Base-by-base conservation (phyloP, 148 eudicot genomes). In the Heliamphora exappendiculata region DNA sequence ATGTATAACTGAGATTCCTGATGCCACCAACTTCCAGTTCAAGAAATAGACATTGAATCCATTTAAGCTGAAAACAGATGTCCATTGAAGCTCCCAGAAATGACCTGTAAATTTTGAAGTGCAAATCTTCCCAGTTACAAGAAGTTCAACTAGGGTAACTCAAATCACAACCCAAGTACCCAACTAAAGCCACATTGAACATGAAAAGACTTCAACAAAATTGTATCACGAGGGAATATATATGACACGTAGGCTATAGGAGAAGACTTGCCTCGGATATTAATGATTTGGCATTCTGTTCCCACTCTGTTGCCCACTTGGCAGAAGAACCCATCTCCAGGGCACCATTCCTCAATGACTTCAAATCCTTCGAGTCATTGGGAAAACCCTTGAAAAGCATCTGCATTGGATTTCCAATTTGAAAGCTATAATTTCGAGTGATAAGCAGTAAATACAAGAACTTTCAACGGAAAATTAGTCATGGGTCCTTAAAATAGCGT, bases 381-480 rank as follows among this genome's bases (percentile, higher is more conserved):
- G 94, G 98, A 76, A 89, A 95, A 36, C 89, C 94, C 81, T 89
- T 91, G 67, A 95, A 92, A 69, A 95, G 90, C 92, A 91, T 89
- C 92, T 92, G 84, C 65, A 71, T 50, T 57, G 54, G 69, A 49
- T 79, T 51, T 0, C 53, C 68, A 14, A 49, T 53, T 1, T 34
- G 74, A 20, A 58, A 72, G 12, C 0, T 45, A 33, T 10, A 62
- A 66, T 47, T 77, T 33, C 57, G 36, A 41, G 26, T 20, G 31
- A 37, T 7, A 55, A 24, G 31, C 28, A n/a, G 41, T n/a, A 7
- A 3, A 3, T 14, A 26, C 11, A 68, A 68, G 12, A 67, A n/a
- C 47, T 3, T 67, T 68, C 24, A 53, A 53, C 20, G n/a, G n/a
- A n/a, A n/a, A n/a, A n/a, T n/a, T n/a, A n/a, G n/a, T n/a, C n/a